Evolutionary conservation across 306 rosid species (phyloP), one percentile per base, ranked within the genome.

Genomic region (Quercus bicolor): DNA sequence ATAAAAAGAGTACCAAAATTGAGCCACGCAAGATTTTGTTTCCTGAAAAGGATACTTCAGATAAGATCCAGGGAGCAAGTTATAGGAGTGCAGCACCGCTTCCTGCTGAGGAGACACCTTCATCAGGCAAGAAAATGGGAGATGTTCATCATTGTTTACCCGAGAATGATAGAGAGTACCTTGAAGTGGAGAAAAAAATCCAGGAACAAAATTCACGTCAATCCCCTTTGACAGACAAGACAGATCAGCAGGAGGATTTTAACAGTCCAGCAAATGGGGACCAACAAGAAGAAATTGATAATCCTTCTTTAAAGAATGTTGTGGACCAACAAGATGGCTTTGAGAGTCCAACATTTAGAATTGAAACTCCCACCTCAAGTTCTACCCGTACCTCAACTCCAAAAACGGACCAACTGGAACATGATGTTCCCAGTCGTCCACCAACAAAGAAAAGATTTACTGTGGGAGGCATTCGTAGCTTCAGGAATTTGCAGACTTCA

Each of bases 301-400:
- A n/a, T 84, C 77, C 88, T 48, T 75, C 83, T 31, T 73, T 66
- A 57, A 64, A 78, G 64, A 80, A 83, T 79, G 86, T 51, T 79
- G 68, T 86, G 33, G 82, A 81, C 78, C 85, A 71, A 45, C 86
- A 79, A 78, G 88, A 84, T 87, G 78, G 76, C 73, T 71, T 87
- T 70, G 87, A 20, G 75, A 91, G 96, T 85, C 93, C 93, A 68
- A 84, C 91, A 26, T 86, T 90, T 71, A 87, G 88, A 85, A 40
- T 86, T 33, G 80, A 84, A 72, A 83, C 90, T 45, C 87, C 92
- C 51, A 61, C 57, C 60, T 87, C 86, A 72, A 83, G 78, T 84
- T 85, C 91, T 64, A 79, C 89, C 29, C 91, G 84, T 6, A 79
- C 82, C 81, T 78, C 93, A 74, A 86, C 79, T 45, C 88, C 85